phyloP scores from a whole-genome alignment of 2,329 filamentous ascomycete genomes.

The Alternaria brassicicola region DNA sequence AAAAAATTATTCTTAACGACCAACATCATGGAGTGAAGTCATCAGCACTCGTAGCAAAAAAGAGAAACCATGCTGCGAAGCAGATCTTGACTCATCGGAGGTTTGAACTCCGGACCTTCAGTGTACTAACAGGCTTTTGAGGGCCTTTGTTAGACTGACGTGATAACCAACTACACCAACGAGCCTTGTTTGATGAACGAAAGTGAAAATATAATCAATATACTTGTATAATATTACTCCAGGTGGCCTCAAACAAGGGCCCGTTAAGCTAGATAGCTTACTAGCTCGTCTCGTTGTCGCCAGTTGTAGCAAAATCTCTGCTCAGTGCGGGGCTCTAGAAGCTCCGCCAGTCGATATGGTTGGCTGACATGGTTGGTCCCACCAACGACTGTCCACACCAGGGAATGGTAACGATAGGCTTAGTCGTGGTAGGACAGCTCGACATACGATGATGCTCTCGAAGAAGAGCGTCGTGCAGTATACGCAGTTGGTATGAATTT shows the following conservation, averaged over 20 bases:
- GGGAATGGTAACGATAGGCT: background rate
- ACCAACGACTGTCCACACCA: background rate
- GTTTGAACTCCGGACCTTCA: conserved; percentile 22
- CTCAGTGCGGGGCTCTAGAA: background rate
- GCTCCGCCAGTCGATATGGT: background rate
- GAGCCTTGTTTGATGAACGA: conserved; percentile 23
- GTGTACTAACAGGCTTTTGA: conserved; percentile 10
- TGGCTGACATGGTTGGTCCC: background rate
- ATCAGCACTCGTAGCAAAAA: no score
- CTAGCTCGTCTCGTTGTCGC: background rate
- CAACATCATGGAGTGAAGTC: no score
- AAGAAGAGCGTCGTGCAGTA: background rate
- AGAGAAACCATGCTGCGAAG: background rate
- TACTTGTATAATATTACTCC: no score
- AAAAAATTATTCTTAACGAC: no score
- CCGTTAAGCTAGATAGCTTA: no score
- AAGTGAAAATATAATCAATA: background rate
- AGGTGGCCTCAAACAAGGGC: no score
- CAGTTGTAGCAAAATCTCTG: background rate
- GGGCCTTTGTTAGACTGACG: conserved; percentile 52
- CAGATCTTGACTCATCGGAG: conserved; percentile 13
- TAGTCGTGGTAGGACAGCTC: background rate
- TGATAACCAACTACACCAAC: conserved; percentile 57
- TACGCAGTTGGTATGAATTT: background rate
- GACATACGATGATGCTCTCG: background rate